Evolutionary conservation across 768 basidiomycete species (phyloP).

Genomic region (Russula brevipes): DNA sequence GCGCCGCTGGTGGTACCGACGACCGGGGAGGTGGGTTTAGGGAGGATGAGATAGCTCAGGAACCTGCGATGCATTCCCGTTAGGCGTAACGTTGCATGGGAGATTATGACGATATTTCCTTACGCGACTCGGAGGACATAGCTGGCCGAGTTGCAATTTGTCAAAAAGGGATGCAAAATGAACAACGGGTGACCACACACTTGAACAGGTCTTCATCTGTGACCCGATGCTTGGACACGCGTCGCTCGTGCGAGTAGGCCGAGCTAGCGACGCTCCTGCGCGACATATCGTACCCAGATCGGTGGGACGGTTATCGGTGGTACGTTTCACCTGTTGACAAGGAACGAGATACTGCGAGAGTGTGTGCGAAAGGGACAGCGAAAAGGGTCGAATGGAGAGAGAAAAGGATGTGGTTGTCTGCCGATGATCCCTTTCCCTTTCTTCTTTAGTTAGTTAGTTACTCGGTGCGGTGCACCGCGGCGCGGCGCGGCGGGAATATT

Average conservation of each 20-base stretch:
- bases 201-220: slow-evolving; percentile 84
- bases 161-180: slow-evolving; percentile 17
- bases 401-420: background rate
- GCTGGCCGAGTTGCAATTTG: slow-evolving; percentile 36
- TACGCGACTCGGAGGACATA: slow-evolving; percentile 83
- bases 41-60: slow-evolving; percentile 63
- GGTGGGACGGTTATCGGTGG: background rate
- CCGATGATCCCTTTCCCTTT: background rate
- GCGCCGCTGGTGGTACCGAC: slow-evolving; percentile 22
- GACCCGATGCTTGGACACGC: slow-evolving; percentile 69
- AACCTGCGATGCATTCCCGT: slow-evolving; percentile 42
- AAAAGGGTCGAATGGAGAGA: background rate
- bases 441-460: too few relatives aligned
- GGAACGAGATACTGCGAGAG: too few relatives aligned
- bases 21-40: slow-evolving; percentile 41
- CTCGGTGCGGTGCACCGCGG: background rate
- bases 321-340: background rate
- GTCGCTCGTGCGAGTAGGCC: slow-evolving; percentile 53
- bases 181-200: slow-evolving; percentile 42
- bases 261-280: slow-evolving; percentile 64
- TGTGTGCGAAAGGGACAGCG: background rate
- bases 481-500: too few relatives aligned
- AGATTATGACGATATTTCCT: slow-evolving; percentile 31
- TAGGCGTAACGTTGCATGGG: background rate
- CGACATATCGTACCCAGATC: slow-evolving; percentile 42